Base-by-base conservation (phyloP, 169 alveolate species). In the Cryptosporidium muris region DNA sequence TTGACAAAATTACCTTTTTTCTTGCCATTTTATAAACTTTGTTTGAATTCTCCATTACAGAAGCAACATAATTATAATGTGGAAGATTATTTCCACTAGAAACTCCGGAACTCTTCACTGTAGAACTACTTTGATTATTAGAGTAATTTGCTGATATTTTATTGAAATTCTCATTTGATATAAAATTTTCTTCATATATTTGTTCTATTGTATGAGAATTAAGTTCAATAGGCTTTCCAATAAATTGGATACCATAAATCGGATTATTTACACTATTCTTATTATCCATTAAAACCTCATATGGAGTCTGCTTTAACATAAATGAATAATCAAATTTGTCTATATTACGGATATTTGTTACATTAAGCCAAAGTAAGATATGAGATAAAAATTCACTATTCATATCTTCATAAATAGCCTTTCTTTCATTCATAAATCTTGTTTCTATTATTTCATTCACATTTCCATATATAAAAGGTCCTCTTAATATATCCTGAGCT, bases 11-110 rank as follows among this genome's bases (percentile, higher is more conserved):
- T n/a, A 74, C 62, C 9, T 62, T 74, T 74, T 74, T 48, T 47
- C 85, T 74, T 8, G 85, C 85, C 11, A 6, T 37, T 8, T 34
- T n/a, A 48, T 58, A 74, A 14, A 49, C 63, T 2, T 14, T 40
- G 38, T 48, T n/a, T 9, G 66, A 36, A 48, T 74, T 60, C 11
- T 74, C 85, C 67, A 74, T 74, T 3, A 74, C 85, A 37, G 85
- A 74, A 9, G 85, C 85, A 48, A 74, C 54, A 51, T 74, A 74
- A 48, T 62, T 74, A 49, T 74, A 74, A 25, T 60, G 54, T n/a
- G 54, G 67, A n/a, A 40, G 25, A 25, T 25, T 25, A 25, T 25
- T 25, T 25, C 25, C 25, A 25, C 25, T 25, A 25, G 25, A 25
- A 25, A 25, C 25, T 25, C 25, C 25, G 25, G 25, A 47, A n/a